These are phyloP conservation scores for Ettlia oleoabundans DNA, from an alignment of 139 green algal genomes.

Conservation along the genomic window DNA sequence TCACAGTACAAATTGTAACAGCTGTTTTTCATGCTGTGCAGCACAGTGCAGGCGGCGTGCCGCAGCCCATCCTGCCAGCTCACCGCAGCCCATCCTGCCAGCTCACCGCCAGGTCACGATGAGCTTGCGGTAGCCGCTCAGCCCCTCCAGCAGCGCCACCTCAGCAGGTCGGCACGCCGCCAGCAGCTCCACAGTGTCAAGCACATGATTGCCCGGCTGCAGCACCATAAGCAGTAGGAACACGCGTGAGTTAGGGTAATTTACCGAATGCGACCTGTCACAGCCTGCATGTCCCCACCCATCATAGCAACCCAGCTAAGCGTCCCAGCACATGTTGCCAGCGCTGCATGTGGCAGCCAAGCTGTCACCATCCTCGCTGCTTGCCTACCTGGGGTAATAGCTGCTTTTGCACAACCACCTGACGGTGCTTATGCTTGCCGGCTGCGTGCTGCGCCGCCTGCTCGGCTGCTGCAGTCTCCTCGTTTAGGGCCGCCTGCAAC, in stretches of 20 bases:
- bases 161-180: conserved; percentile 43
- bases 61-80: neutral
- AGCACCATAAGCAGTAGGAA: neutral
- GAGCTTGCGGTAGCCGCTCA: conserved; percentile 41
- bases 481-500: neutral
- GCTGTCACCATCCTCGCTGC: too few relatives aligned
- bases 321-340: too few relatives aligned
- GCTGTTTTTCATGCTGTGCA: neutral
- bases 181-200: conserved; percentile 59
- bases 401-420: neutral
- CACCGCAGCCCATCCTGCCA: neutral
- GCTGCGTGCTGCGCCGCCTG: neutral
- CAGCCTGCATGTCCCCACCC: too few relatives aligned
- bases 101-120: conserved; percentile 57
- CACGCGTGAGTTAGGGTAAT: neutral
- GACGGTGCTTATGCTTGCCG: neutral
- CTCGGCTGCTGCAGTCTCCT: neutral
- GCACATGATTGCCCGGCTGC: conserved; percentile 40
- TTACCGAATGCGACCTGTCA: neutral
- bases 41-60: neutral
- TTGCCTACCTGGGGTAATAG: too few relatives aligned
- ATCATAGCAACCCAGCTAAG: too few relatives aligned
- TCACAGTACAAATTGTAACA: too few relatives aligned
- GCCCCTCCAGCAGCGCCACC: conserved; percentile 44
- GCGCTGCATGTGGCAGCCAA: too few relatives aligned